phyloP scores from a whole-genome alignment of 2,329 filamentous ascomycete species.

The Zasmidium angulare region DNA sequence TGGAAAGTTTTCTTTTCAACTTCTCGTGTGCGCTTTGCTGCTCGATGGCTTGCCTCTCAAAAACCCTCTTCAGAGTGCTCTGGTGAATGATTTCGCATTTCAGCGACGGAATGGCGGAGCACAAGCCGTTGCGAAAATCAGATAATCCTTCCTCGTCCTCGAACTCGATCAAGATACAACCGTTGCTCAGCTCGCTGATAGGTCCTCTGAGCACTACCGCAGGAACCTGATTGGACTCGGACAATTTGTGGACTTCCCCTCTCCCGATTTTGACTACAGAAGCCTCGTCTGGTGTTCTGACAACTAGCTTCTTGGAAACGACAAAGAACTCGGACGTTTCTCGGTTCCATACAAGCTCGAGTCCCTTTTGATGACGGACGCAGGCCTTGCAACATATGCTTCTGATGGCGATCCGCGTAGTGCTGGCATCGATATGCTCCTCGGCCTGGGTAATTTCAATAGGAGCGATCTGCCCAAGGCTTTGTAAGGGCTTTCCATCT shows the following conservation, averaged over 20 bases:
- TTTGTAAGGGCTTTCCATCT: neutral
- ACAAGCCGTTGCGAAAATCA: neutral
- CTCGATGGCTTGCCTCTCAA: slow-evolving; percentile 1
- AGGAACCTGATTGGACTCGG: neutral
- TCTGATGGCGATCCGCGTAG: slow-evolving; percentile 1
- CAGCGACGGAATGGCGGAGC: neutral
- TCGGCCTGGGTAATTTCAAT: neutral
- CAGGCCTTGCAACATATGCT: slow-evolving; percentile 12
- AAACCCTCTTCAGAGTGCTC: neutral
- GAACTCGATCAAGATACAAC: slow-evolving; percentile 14
- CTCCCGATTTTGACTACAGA: slow-evolving; percentile 5
- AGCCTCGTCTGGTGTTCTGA: neutral
- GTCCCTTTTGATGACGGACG: neutral
- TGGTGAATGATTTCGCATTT: neutral
- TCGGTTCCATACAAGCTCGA: slow-evolving; percentile 13
- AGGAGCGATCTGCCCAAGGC: too few species aligned
- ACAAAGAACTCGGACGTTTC: neutral
- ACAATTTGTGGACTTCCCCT: neutral
- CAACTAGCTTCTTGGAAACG: neutral
- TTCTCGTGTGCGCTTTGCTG: neutral
- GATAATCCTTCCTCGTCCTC: neutral
- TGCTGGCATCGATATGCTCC: neutral
- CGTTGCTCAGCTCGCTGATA: slow-evolving; percentile 2
- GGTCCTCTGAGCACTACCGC: slow-evolving; percentile 13
- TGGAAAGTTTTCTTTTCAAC: neutral